phyloP scores from a whole-genome alignment of 768 basidiomycete genomes.

The Pisolithus microcarpus region DNA sequence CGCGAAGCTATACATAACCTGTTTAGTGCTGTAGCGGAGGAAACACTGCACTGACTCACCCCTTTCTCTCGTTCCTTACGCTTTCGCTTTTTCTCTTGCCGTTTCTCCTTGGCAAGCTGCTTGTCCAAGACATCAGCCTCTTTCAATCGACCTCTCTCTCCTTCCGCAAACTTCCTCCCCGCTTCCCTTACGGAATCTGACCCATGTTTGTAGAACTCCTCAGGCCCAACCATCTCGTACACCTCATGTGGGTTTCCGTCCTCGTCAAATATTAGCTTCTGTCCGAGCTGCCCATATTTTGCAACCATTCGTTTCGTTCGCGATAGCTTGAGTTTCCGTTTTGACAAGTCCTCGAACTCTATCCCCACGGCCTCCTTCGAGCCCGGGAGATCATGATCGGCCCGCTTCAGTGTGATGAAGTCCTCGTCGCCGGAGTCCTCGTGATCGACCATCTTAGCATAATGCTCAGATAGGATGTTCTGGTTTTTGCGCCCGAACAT shows the following conservation, averaged over 20 bases:
- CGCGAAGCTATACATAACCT: constrained; percentile 14
- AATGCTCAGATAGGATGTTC: constrained; percentile 84
- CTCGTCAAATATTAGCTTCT: constrained; percentile 87
- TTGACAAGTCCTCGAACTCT: constrained; percentile 58
- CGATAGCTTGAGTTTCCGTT: constrained; percentile 75
- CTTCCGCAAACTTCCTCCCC: constrained; percentile 62
- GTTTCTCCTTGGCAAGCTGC: constrained; percentile 80
- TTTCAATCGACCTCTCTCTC: constrained; percentile 66
- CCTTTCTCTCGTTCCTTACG: constrained; percentile 67
- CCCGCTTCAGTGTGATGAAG: constrained; percentile 92
- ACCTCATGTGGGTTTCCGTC: constrained; percentile 73
- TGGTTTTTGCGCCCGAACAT: constrained; percentile 98
- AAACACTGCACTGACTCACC: constrained; percentile 14
- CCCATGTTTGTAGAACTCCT: constrained; percentile 66
- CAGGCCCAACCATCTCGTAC: constrained; percentile 75
- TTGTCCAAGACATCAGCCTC: constrained; percentile 70
- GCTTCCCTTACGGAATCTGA: constrained; percentile 58
- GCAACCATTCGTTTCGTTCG: constrained; percentile 65
- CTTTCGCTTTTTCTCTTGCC: constrained; percentile 87
- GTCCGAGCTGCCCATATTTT: constrained; percentile 50
- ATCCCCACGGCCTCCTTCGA: constrained; percentile 27
- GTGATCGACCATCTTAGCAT: constrained; percentile 79
- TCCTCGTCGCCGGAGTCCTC: constrained; percentile 55
- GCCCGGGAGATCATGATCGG: constrained; percentile 64
- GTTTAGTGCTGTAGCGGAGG: neutral